These are phyloP conservation scores for Aquilaria yunnanensis DNA, from an alignment of 345 rosid species.

Conservation along the genomic window DNA sequence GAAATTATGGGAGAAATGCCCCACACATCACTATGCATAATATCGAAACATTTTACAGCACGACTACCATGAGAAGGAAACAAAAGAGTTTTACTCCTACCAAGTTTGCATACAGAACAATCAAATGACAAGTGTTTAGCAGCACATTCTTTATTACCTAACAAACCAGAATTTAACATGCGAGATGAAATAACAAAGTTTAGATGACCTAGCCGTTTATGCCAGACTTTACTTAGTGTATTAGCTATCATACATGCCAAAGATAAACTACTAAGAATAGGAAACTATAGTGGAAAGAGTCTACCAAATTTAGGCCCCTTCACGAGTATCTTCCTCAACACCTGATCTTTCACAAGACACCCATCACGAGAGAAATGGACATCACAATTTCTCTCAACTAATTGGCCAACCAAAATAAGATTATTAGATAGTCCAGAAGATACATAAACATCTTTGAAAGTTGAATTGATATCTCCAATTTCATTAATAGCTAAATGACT, in stretches of 20 bases:
- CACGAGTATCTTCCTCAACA: neutral
- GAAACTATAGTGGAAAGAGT: too few relatives aligned
- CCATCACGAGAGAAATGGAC: too few relatives aligned
- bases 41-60: neutral
- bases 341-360: conserved; percentile 3
- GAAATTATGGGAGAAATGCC: neutral
- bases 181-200: too few relatives aligned
- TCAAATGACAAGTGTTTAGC: neutral
- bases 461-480: neutral
- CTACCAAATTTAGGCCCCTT: conserved; percentile 9
- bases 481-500: neutral
- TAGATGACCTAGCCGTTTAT: neutral
- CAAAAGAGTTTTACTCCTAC: conserved; percentile 3
- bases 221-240: neutral
- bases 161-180: neutral
- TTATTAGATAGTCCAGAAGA: neutral
- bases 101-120: neutral
- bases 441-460: neutral
- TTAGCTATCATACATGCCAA: neutral
- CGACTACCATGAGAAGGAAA: conserved; percentile 3
- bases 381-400: too few relatives aligned
- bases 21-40: conserved; percentile 1
- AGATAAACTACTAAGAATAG: neutral
- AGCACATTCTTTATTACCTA: neutral
- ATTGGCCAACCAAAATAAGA: too few relatives aligned